Percentiles rank a stretch among this genome's conserved stretches.
Conservation (phyloP, 257 asterid species). For the Anisodus tanguticus region DNA sequence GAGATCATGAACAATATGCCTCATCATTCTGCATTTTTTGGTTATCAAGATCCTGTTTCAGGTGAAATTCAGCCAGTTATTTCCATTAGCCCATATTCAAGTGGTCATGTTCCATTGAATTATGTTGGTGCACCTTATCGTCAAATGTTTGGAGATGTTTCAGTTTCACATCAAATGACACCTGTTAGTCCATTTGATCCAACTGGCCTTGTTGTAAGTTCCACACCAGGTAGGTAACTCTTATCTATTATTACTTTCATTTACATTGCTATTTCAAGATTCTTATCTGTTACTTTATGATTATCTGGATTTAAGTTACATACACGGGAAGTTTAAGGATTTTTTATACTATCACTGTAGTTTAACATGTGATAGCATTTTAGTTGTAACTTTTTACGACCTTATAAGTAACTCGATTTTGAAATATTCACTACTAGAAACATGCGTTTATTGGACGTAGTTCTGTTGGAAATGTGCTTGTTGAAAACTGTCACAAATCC, state of each 20-base stretch:
- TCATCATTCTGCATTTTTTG: background rate
- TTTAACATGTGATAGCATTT: background rate
- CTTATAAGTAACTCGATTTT: too few species aligned
- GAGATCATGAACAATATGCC: background rate
- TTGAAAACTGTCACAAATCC: background rate
- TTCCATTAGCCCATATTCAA: background rate
- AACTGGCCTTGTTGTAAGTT: background rate
- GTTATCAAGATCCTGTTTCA: background rate
- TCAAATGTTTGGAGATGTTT: background rate
- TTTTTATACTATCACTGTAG: background rate
- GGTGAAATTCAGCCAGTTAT: background rate
- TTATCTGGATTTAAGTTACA: background rate
- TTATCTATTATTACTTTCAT: background rate
- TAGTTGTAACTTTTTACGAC: background rate
- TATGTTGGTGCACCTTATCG: background rate
- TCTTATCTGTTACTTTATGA: background rate
- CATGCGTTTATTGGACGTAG: background rate
- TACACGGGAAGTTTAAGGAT: background rate
- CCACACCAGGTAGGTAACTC: background rate
- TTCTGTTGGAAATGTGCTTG: background rate
- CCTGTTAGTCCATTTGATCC: background rate
- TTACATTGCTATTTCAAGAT: background rate
- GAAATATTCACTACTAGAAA: background rate
- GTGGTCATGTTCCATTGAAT: background rate
- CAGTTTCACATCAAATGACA: background rate